These are phyloP conservation scores for Boehmeria nivea DNA, from an alignment of 306 rosid genomes.

Conservation along the genomic window DNA sequence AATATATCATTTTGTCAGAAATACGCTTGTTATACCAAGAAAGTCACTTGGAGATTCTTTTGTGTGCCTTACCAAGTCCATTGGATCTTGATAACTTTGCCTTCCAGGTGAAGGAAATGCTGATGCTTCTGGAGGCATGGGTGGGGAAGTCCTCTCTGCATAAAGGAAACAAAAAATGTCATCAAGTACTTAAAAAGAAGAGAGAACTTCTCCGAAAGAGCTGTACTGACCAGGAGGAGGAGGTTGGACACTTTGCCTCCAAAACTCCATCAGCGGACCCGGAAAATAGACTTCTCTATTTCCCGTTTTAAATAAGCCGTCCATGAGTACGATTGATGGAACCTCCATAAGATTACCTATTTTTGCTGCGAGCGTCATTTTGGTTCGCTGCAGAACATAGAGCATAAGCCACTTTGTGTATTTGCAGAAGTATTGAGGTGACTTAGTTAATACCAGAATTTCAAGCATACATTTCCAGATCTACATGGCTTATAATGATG, in stretches of 20 bases:
- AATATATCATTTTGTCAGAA: constrained; percentile 6
- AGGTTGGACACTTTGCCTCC: constrained; percentile 53
- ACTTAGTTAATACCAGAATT: background rate
- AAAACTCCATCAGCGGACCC: constrained; percentile 50
- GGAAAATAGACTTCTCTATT: constrained; percentile 61
- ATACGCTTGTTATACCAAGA: background rate
- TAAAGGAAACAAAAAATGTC: background rate
- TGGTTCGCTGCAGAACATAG: constrained; percentile 32
- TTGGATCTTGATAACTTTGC: constrained; percentile 30
- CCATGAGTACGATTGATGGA: constrained; percentile 57
- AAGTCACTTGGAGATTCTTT: constrained; percentile 15
- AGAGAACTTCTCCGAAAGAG: background rate
- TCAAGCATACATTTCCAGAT: background rate
- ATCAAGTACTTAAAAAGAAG: too few relatives aligned
- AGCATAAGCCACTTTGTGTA: constrained; percentile 4
- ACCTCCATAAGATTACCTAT: constrained; percentile 59
- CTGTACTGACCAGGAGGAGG: constrained; percentile 62
- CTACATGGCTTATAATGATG: too few relatives aligned
- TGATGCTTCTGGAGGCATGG: constrained; percentile 52
- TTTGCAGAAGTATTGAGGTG: constrained; percentile 5
- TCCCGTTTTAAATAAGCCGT: constrained; percentile 41
- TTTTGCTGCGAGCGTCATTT: constrained; percentile 41
- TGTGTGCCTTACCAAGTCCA: constrained; percentile 38
- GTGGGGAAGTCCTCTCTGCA: constrained; percentile 47
- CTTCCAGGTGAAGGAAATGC: constrained; percentile 37